Percentiles rank a stretch among this genome's conserved stretches.
Evolutionary conservation across 768 basidiomycete species (phyloP).

Genomic region (Suillus ampliporus): DNA sequence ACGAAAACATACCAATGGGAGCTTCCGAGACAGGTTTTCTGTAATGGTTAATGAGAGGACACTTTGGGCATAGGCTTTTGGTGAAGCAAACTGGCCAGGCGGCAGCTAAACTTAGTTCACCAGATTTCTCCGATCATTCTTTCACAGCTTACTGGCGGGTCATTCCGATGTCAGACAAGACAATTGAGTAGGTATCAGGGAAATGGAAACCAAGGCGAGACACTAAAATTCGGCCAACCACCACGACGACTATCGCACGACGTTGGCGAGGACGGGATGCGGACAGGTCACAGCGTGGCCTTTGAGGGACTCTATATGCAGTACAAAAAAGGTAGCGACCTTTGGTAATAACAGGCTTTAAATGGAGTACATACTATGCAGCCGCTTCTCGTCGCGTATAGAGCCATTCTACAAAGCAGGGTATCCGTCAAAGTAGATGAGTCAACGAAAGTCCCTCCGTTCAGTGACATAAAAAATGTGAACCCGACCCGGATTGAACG

Average conservation of each 20-base stretch:
- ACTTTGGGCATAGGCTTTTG: background rate
- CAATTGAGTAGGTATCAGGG: background rate
- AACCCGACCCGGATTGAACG: slow-evolving; percentile 53
- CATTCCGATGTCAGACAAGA: background rate
- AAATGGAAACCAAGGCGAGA: background rate
- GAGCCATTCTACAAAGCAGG: background rate
- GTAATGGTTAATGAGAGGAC: background rate
- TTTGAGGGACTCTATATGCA: too few relatives aligned
- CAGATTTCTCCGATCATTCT: background rate
- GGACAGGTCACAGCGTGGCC: too few relatives aligned
- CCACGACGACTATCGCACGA: background rate
- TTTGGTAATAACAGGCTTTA: too few relatives aligned
- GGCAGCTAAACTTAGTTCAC: background rate
- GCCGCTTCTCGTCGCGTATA: background rate
- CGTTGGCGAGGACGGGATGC: background rate
- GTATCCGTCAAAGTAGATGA: background rate
- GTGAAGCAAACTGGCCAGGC: background rate
- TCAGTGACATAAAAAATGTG: slow-evolving; percentile 26
- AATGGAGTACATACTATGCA: too few relatives aligned
- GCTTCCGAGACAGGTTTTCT: background rate
- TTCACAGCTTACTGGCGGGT: background rate
- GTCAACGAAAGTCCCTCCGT: too few relatives aligned
- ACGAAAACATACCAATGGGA: background rate
- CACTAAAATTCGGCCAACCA: background rate
- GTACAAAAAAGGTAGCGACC: too few relatives aligned